Percentiles rank a stretch among this genome's conserved stretches.
These are phyloP conservation scores for Sophora flavescens DNA, from an alignment of 306 rosid genomes.

Conservation along the genomic window DNA sequence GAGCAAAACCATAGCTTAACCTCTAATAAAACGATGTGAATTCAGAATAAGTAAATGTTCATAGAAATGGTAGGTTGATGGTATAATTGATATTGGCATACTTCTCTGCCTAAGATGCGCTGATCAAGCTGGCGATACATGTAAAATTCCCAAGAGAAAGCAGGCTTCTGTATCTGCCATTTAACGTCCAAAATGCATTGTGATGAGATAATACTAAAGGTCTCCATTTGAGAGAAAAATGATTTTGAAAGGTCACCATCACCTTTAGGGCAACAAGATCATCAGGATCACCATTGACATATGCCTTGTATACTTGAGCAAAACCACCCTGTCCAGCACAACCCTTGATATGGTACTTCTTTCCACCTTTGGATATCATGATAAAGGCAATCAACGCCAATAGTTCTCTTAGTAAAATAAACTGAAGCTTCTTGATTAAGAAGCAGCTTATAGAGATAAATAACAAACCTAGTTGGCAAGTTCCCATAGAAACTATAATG, in stretches of 20 bases:
- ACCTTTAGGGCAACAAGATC: conserved; percentile 91
- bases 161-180: conserved; percentile 87
- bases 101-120: conserved; percentile 72
- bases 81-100: conserved; percentile 46
- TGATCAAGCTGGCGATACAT: conserved; percentile 90
- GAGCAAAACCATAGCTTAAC: conserved; percentile 85
- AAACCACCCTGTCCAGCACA: conserved; percentile 95
- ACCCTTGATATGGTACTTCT: conserved; percentile 87
- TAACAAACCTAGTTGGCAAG: conserved; percentile 27
- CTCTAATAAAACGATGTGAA: conserved; percentile 67
- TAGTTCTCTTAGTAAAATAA: conserved; percentile 14
- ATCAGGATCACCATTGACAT: conserved; percentile 70
- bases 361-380: conserved; percentile 73
- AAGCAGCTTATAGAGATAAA: conserved; percentile 24
- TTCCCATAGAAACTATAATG: conserved; percentile 20
- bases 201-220: conserved; percentile 24
- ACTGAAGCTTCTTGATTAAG: neutral
- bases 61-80: conserved; percentile 45
- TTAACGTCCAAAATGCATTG: conserved; percentile 41
- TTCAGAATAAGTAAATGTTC: conserved; percentile 50
- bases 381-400: conserved; percentile 39
- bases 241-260: conserved; percentile 32
- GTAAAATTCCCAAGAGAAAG: conserved; percentile 95
- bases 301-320: conserved; percentile 91
- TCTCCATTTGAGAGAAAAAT: conserved; percentile 11